Conservation (phyloP, 2,329 filamentous ascomycete species). For the Penicillium sp. region DNA sequence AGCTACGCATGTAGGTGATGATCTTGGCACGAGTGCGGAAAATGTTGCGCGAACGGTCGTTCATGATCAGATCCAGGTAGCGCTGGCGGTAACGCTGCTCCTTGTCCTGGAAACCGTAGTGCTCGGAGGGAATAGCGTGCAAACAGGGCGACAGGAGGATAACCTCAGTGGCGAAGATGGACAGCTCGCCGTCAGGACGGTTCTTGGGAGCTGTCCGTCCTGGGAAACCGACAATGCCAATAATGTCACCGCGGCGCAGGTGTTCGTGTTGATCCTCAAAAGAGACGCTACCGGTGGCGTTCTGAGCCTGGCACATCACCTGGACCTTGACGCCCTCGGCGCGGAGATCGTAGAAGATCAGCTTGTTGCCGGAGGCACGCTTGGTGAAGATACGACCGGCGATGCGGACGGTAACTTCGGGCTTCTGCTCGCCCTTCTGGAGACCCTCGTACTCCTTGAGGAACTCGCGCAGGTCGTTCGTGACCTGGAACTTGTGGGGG, state of each 20-base stretch:
- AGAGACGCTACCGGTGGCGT: slow-evolving; percentile 61
- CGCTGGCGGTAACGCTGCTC: slow-evolving; percentile 90
- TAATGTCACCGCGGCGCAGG: slow-evolving; percentile 85
- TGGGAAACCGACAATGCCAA: slow-evolving; percentile 80
- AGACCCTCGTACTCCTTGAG: slow-evolving; percentile 68
- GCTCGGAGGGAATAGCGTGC: slow-evolving; percentile 76
- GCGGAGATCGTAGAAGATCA: slow-evolving; percentile 86
- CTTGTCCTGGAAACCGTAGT: slow-evolving; percentile 92
- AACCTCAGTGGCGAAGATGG: slow-evolving; percentile 85
- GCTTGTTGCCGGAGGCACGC: slow-evolving; percentile 73
- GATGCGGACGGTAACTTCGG: slow-evolving; percentile 69
- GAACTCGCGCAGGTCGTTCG: slow-evolving; percentile 77
- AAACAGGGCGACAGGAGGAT: slow-evolving; percentile 84
- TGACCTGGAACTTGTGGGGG: slow-evolving; percentile 88
- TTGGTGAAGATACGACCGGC: slow-evolving; percentile 87
- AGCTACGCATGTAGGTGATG: slow-evolving; percentile 79
- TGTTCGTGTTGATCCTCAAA: slow-evolving; percentile 89
- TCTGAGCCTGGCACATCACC: slow-evolving; percentile 84
- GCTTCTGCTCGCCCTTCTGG: slow-evolving; percentile 79
- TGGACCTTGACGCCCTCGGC: slow-evolving; percentile 74
- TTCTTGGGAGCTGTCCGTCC: slow-evolving; percentile 86
- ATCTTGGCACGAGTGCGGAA: slow-evolving; percentile 85
- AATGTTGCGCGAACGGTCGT: slow-evolving; percentile 76
- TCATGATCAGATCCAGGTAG: slow-evolving; percentile 96
- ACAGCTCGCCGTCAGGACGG: slow-evolving; percentile 82